A percentile compares a stretch with the other conserved stretches of the same genome.
Conservation (phyloP, 331 rosid species). For the Malus hybrid region DNA sequence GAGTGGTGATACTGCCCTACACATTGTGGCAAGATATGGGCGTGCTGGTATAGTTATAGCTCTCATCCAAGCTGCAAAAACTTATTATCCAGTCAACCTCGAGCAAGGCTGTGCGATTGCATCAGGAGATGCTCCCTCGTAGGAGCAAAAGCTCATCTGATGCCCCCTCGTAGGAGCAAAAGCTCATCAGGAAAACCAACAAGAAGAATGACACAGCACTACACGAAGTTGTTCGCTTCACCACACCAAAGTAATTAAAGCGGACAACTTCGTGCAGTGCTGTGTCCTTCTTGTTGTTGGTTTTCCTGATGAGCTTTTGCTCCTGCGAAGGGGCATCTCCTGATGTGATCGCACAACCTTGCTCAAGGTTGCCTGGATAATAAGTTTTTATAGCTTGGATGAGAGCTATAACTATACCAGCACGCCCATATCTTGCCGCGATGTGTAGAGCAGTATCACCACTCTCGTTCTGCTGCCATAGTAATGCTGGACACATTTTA, state of each 20-base stretch:
- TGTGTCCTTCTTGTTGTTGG: not conserved
- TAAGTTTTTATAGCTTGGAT: not conserved
- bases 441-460: slow-evolving; percentile 5
- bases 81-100: not conserved
- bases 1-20: not conserved
- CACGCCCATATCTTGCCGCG: not conserved
- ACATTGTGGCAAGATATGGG: not conserved
- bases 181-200: not conserved
- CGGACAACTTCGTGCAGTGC: not conserved
- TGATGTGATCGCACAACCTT: not conserved
- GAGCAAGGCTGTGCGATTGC: not conserved
- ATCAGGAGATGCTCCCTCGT: too few species aligned
- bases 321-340: too few species aligned
- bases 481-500: not conserved
- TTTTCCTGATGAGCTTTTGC: not conserved
- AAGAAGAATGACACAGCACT: not conserved
- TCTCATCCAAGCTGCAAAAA: not conserved
- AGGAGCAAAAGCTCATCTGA: not conserved
- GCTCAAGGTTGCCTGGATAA: not conserved
- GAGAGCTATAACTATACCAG: not conserved
- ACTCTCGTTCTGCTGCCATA: not conserved
- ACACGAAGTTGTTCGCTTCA: not conserved
- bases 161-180: too few species aligned
- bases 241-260: too few species aligned
- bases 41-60: not conserved